Conservation (phyloP, 2,329 filamentous ascomycete genomes). For the Fusarium circinatum region DNA sequence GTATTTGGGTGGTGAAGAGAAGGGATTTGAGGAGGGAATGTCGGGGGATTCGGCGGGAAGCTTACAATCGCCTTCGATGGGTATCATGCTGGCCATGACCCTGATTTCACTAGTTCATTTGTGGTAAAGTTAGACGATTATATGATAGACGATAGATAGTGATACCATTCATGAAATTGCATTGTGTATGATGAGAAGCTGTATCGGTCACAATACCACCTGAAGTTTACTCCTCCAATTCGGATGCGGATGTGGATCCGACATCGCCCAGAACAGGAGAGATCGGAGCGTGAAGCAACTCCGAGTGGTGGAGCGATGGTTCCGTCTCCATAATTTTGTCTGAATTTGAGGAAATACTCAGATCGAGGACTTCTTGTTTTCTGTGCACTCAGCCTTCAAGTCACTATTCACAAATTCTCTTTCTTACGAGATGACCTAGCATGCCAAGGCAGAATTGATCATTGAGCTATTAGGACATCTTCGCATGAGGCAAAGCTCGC, state of each 20-base stretch:
- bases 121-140: slow-evolving; percentile 1
- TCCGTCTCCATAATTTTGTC: rapidly evolving
- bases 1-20: slow-evolving; percentile 53
- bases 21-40: slow-evolving; percentile 51
- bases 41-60: slow-evolving; percentile 25
- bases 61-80: neutral
- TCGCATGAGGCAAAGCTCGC: neutral
- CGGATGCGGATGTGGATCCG: neutral
- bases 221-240: neutral
- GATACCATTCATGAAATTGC: slow-evolving; percentile 11
- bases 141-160: slow-evolving; percentile 12
- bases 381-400: neutral
- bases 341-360: neutral
- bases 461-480: rapidly evolving
- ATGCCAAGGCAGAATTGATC: rapidly evolving
- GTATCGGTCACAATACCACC: too few species aligned
- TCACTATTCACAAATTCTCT: neutral
- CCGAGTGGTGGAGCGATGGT: neutral
- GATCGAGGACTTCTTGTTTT: neutral
- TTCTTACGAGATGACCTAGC: rapidly evolving
- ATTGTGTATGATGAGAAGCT: neutral
- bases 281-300: neutral
- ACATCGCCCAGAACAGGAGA: rapidly evolving
- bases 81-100: neutral
- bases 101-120: neutral